phyloP scores from a whole-genome alignment of 1,139 yeast genomes.

The Wickerhamomyces sp. region DNA sequence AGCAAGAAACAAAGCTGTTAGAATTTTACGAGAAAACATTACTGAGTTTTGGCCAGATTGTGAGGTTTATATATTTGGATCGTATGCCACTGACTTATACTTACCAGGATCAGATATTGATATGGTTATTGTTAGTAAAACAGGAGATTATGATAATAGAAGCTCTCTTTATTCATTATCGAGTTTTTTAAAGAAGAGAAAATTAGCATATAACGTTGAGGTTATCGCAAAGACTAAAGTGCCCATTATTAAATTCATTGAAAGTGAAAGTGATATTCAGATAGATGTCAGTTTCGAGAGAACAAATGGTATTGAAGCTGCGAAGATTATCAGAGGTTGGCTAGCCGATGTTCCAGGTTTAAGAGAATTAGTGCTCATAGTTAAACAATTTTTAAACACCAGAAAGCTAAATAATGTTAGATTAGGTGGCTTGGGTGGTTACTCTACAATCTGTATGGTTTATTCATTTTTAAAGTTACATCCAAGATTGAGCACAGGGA shows the following conservation, averaged over 20 bases:
- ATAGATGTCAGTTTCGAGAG: slow-evolving; percentile 92
- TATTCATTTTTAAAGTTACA: slow-evolving; percentile 79
- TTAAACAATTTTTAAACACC: slow-evolving; percentile 82
- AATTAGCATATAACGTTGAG: slow-evolving; percentile 69
- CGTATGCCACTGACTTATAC: slow-evolving; percentile 90
- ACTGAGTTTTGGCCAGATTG: slow-evolving; percentile 73
- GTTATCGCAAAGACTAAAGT: slow-evolving; percentile 92
- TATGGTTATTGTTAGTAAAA: slow-evolving; percentile 73
- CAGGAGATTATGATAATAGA: slow-evolving; percentile 64
- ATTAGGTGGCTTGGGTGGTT: slow-evolving; percentile 95
- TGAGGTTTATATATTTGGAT: slow-evolving; percentile 85
- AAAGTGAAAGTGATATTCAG: slow-evolving; percentile 64
- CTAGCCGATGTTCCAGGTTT: slow-evolving; percentile 69
- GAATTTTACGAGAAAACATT: slow-evolving; percentile 54
- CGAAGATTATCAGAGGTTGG: slow-evolving; percentile 77
- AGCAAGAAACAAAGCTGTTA: slow-evolving; percentile 64
- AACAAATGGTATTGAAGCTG: slow-evolving; percentile 82
- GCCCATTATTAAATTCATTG: slow-evolving; percentile 92
- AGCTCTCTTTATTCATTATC: slow-evolving; percentile 71
- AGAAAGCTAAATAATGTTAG: slow-evolving; percentile 87
- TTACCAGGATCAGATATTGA: slow-evolving; percentile 97
- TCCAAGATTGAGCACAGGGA: slow-evolving; percentile 67
- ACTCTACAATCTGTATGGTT: slow-evolving; percentile 82
- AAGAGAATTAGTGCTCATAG: slow-evolving; percentile 76
- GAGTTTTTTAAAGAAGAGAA: slow-evolving; percentile 57